These are phyloP conservation scores for Lepidium sativum DNA, from an alignment of 345 rosid species.

Conservation along the genomic window DNA sequence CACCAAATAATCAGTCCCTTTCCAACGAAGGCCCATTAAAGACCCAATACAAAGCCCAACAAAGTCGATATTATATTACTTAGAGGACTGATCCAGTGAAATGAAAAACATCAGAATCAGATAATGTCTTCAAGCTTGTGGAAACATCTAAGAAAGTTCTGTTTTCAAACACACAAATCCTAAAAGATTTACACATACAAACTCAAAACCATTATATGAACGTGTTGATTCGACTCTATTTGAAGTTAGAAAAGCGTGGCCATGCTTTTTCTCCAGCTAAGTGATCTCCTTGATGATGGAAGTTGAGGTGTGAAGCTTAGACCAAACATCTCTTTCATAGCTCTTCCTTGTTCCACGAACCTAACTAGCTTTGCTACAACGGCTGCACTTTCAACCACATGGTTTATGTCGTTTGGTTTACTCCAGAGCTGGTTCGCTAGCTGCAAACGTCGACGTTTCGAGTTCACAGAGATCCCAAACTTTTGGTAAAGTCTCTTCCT, in stretches of 20 bases:
- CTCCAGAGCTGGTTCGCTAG: slow-evolving; percentile 69
- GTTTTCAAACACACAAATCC: slow-evolving; percentile 4
- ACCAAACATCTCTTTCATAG: slow-evolving; percentile 82
- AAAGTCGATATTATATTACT: background rate
- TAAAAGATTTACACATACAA: slow-evolving; percentile 19
- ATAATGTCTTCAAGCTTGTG: background rate
- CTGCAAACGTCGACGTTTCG: slow-evolving; percentile 73
- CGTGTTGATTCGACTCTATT: background rate
- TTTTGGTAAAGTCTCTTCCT: slow-evolving; percentile 58
- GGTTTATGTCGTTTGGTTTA: slow-evolving; percentile 48
- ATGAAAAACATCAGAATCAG: background rate
- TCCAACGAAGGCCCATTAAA: no score
- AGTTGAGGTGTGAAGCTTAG: slow-evolving; percentile 68
- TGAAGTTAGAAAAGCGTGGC: slow-evolving; percentile 35
- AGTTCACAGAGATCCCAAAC: slow-evolving; percentile 64
- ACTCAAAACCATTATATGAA: background rate
- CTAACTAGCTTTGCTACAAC: slow-evolving; percentile 72
- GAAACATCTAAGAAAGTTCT: background rate
- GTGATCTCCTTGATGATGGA: slow-evolving; percentile 41
- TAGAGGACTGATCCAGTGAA: background rate
- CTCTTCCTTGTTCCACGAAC: slow-evolving; percentile 73
- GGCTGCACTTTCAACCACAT: slow-evolving; percentile 55
- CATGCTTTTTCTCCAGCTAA: slow-evolving; percentile 70
- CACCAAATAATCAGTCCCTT: no score
- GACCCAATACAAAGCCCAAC: no score